These are phyloP conservation scores for Globisporangium viniferum DNA, from an alignment of 352 stramenopile species.

Conservation along the genomic window DNA sequence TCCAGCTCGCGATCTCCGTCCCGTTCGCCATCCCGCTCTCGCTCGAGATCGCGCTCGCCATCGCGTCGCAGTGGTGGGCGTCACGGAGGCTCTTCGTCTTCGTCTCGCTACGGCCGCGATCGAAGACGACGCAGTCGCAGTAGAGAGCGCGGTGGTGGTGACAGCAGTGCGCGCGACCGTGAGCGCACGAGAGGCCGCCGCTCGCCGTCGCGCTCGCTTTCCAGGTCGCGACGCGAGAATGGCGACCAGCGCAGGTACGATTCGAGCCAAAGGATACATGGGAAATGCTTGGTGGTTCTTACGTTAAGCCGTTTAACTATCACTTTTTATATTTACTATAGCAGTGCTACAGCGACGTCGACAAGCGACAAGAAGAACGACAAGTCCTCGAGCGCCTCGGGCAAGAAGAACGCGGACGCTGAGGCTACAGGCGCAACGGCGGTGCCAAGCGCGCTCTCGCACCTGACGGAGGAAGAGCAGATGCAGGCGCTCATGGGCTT, in stretches of 20 bases:
- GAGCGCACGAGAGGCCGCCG: conserved; percentile 21
- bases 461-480: conserved; percentile 74
- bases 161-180: conserved; percentile 11
- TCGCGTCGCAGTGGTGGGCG: conserved; percentile 14
- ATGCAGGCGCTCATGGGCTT: conserved; percentile 88
- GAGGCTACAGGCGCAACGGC: neutral
- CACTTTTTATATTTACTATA: neutral
- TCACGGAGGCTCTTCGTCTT: conserved; percentile 1
- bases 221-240: conserved; percentile 14
- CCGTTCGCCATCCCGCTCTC: conserved; percentile 21
- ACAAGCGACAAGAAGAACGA: neutral
- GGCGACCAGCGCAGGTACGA: conserved; percentile 12
- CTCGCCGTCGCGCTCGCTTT: conserved; percentile 20
- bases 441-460: conserved; percentile 10
- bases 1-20: conserved; percentile 22
- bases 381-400: neutral
- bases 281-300: neutral
- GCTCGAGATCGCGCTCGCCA: conserved; percentile 31
- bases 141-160: conserved; percentile 6
- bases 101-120: conserved; percentile 2
- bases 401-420: conserved; percentile 9
- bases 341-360: neutral
- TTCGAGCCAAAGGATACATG: neutral
- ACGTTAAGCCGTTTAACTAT: neutral
- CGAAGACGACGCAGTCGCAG: conserved; percentile 24